Percentiles rank a stretch among this genome's conserved stretches.
Evolutionary conservation across 139 green algal species (phyloP).

Genomic region (Haematococcus lacustris): DNA sequence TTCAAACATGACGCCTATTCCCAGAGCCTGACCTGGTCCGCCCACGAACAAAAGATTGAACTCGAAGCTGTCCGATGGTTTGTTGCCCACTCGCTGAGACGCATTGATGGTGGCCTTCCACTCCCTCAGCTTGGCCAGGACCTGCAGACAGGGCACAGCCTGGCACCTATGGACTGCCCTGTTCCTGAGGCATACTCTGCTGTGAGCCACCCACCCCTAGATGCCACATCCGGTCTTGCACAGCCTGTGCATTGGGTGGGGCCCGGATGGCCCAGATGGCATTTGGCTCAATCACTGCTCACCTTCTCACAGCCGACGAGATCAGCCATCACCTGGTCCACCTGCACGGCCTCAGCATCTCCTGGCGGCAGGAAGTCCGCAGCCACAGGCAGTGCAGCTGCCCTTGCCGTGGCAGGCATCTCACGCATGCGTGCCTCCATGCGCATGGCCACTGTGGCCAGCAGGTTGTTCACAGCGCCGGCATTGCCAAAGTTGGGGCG

Average conservation of each 20-base stretch:
- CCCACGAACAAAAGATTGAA: conserved; percentile 35
- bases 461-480: conserved; percentile 44
- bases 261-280: too few species aligned
- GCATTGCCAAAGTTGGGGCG: conserved; percentile 51
- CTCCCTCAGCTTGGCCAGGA: conserved; percentile 25
- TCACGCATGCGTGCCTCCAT: conserved; percentile 17
- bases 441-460: conserved; percentile 13
- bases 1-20: too few species aligned
- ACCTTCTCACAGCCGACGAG: conserved; percentile 43
- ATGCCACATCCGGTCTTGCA: too few species aligned
- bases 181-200: too few species aligned
- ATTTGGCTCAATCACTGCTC: too few species aligned
- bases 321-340: too few species aligned
- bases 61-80: conserved; percentile 33
- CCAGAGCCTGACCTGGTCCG: conserved; percentile 17
- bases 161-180: too few species aligned
- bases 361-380: conserved; percentile 32
- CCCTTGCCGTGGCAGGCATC: conserved; percentile 3
- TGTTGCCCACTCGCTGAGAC: conserved; percentile 21
- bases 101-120: conserved; percentile 34
- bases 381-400: conserved; percentile 1
- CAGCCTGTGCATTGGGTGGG: too few species aligned
- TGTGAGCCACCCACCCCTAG: too few species aligned
- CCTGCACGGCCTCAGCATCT: too few species aligned
- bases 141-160: too few species aligned